phyloP scores from a whole-genome alignment of 306 rosid species.

The Cicer arietinum region DNA sequence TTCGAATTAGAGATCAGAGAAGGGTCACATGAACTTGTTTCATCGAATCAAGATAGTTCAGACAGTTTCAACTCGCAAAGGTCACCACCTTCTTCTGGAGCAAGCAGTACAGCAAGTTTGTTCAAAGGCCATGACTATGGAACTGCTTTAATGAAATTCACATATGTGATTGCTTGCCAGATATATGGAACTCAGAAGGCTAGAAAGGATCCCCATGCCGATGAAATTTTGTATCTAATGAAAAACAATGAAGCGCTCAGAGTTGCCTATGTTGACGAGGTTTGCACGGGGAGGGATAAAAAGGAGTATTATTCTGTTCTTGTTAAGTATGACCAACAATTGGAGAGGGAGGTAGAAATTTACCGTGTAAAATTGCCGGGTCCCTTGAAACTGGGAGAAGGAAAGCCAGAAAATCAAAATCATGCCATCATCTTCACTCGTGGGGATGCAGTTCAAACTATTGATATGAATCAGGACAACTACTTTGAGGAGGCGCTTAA shows the following conservation, averaged over 20 bases:
- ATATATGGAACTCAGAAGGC: slow-evolving; percentile 86
- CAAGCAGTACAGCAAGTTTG: slow-evolving; percentile 50
- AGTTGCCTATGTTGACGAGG: slow-evolving; percentile 90
- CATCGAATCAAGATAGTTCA: slow-evolving; percentile 59
- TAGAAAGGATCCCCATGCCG: slow-evolving; percentile 78
- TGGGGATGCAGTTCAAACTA: slow-evolving; percentile 93
- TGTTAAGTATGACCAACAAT: slow-evolving; percentile 77
- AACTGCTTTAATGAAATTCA: slow-evolving; percentile 85
- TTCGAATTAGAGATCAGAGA: slow-evolving; percentile 79
- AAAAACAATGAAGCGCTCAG: slow-evolving; percentile 77
- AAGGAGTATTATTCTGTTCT: slow-evolving; percentile 80
- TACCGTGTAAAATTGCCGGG: slow-evolving; percentile 89
- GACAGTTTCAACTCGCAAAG: background rate
- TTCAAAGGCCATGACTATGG: slow-evolving; percentile 85
- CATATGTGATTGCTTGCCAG: slow-evolving; percentile 95
- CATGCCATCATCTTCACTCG: slow-evolving; percentile 92
- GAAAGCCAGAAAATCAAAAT: slow-evolving; percentile 95
- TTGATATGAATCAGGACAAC: slow-evolving; percentile 95
- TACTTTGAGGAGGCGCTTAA: slow-evolving; percentile 96
- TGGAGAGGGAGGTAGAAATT: slow-evolving; percentile 79
- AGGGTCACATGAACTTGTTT: slow-evolving; percentile 68
- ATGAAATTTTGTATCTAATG: slow-evolving; percentile 77
- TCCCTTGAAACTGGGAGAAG: slow-evolving; percentile 86
- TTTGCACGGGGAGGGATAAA: slow-evolving; percentile 65
- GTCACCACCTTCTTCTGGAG: background rate